Base-by-base conservation (phyloP, 2,329 filamentous ascomycete genomes). In the Fusarium aywerte region DNA sequence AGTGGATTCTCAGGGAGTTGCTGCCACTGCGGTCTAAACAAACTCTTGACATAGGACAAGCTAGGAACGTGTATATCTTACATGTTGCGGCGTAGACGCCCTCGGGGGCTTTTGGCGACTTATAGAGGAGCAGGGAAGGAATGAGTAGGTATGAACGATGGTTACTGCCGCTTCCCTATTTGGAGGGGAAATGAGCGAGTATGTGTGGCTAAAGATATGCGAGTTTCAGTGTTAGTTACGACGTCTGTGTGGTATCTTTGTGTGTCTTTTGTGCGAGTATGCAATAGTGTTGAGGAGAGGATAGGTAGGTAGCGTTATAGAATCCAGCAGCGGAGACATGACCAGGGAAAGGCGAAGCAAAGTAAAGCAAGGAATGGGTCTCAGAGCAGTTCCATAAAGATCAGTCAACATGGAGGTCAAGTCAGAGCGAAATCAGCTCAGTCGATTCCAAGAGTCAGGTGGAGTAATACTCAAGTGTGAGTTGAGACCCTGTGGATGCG, bases 1-100 rank as follows among this genome's bases (percentile, higher is more conserved):
- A 48, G 48, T 50, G 38, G 39, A 50, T 31, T 61, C 49, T 50
- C 33, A 39, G 38, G 32, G 43, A 33, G 36, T 60, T 55, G 21
- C 53, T 57, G 40, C 48, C 45, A 47, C 38, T 47, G 35, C 55
- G 38, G 25, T 38, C 25, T 59, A 42, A 39, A 33, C 18, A 48
- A 54, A 45, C 38, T 40, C 47, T 59, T 12, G 27, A 45, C 39
- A 61, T 42, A 49, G 52, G 15, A 43, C 21, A 61, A 39, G 56
- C 36, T 21, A 42, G 50, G 66, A 55, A 20, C 36, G 51, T 40
- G 39, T 43, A 53, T 52, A 53, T 67, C 77, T 78, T 78, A 79
- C 77, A 79, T 79, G 58, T 72, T 79, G 73, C 64, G 71, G 67
- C 68, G 61, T 69, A 70, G 61, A 61, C 60, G 64, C 68, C 66